Base-by-base conservation (phyloP, 116 monocot species). In the Cymodocea nodosa region DNA sequence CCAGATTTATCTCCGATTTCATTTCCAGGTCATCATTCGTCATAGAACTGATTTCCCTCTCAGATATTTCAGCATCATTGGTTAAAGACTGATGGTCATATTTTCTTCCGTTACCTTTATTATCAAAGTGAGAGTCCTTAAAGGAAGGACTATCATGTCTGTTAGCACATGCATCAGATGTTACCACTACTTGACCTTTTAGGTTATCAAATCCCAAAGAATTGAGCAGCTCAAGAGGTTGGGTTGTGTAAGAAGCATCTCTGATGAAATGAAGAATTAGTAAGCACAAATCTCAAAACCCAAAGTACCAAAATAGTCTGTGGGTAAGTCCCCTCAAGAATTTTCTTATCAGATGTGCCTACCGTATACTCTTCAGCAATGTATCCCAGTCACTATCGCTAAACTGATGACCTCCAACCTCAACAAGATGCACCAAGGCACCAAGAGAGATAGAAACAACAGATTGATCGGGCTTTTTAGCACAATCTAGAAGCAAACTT, bases 371-470 rank as follows among this genome's bases (percentile, higher is more conserved):
- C 70, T 84, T 89, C 35, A 98, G 77, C 53, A 98, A 71, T 68
- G 98, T 86, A 77, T 92, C 89, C 98, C 98, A 98, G 71, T 98
- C 98, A 74, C 63, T 69, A 48, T 92, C 86, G 77, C 84, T 86
- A 65, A 98, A 98, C 59, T 92, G 88, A 57, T 98, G 88, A 9
- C 98, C 98, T 0, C 98, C 98, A 75, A 98, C 89, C 65, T 98
- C 92, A 57, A 98, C 84, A 4, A 98, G 84, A 83, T 92, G 98
- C 53, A 86, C 86, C 77, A 98, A 81, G 30, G 92, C 98, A 67
- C 89, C 98, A 65, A 98, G 89, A 70, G 98, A 80, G 22, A 98
- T 89, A 36, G 89, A 98, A 75, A 98, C 92, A 39, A 98, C 98
- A 70, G 82, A 82, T 76, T 98, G 98, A 40, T 98, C 98, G 25